These are phyloP conservation scores for Deuterostichococcus epilithicus DNA, from an alignment of 139 green algal species.

Conservation along the genomic window DNA sequence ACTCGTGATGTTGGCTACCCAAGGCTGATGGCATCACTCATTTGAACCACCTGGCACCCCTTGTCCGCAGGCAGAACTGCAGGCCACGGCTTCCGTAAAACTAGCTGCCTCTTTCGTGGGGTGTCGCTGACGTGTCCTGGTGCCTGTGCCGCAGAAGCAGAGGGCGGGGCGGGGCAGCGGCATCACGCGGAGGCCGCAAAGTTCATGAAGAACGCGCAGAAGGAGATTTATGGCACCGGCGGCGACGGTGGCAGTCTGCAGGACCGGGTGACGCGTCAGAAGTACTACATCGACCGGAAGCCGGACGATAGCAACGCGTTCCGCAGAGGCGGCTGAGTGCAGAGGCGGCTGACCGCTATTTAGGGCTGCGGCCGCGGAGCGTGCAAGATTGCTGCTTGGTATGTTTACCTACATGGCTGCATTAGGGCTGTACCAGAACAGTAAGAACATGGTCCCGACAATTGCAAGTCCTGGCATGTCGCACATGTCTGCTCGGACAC, in stretches of 20 bases:
- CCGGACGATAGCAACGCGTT: neutral
- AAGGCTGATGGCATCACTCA: neutral
- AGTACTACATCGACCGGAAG: slow-evolving; percentile 22
- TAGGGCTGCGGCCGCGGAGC: no score
- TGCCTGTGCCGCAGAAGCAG: neutral
- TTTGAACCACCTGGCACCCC: neutral
- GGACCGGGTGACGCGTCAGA: slow-evolving; percentile 13
- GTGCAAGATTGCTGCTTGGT: no score
- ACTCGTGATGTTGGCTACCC: neutral
- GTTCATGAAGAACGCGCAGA: slow-evolving; percentile 12
- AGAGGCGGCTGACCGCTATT: no score
- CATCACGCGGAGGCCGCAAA: neutral
- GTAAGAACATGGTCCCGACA: no score
- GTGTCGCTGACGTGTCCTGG: neutral
- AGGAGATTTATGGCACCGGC: slow-evolving; percentile 15
- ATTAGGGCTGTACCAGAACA: no score
- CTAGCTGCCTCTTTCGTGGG: neutral
- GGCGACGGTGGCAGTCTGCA: slow-evolving; percentile 15
- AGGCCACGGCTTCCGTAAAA: neutral
- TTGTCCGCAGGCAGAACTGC: neutral
- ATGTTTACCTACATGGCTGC: no score
- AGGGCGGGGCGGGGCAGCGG: neutral
- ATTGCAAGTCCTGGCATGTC: no score
- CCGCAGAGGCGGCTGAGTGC: no score
- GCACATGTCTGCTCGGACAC: no score